These are phyloP conservation scores for Kodamaea lidongshanica DNA, from an alignment of 805 yeast species.

Conservation along the genomic window DNA sequence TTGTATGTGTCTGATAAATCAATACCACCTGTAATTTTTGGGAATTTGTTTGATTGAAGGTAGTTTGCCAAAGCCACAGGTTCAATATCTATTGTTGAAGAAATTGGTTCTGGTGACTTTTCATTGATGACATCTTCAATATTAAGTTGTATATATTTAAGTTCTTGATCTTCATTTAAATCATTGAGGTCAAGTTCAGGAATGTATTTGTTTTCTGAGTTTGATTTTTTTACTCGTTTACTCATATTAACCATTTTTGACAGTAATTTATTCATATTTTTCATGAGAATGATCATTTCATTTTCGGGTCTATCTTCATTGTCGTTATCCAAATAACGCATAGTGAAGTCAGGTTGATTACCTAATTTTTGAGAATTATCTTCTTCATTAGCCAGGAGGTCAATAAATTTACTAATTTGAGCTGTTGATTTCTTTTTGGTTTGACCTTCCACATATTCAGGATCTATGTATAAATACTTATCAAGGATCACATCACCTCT, in stretches of 20 bases:
- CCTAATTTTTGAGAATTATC: slow-evolving; percentile 76
- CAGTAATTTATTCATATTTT: slow-evolving; percentile 84
- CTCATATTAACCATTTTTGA: slow-evolving; percentile 60
- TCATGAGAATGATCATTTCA: slow-evolving; percentile 69
- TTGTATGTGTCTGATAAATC: slow-evolving; percentile 26
- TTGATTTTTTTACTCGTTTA: slow-evolving; percentile 18
- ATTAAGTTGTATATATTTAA: slow-evolving; percentile 49
- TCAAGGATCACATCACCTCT: slow-evolving; percentile 83
- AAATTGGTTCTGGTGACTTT: slow-evolving; percentile 21
- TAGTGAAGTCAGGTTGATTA: slow-evolving; percentile 81
- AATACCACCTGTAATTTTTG: slow-evolving; percentile 13
- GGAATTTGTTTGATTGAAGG: slow-evolving; percentile 14
- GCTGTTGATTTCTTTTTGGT: slow-evolving; percentile 9
- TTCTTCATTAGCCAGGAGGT: slow-evolving; percentile 72
- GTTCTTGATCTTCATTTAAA: slow-evolving; percentile 39
- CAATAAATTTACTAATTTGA: slow-evolving; percentile 64
- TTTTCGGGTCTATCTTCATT: slow-evolving; percentile 28
- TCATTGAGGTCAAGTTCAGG: slow-evolving; percentile 48
- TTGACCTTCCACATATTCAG: slow-evolving; percentile 34
- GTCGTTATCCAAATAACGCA: slow-evolving; percentile 50
- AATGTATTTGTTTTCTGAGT: slow-evolving; percentile 27
- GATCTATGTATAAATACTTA: slow-evolving; percentile 66
- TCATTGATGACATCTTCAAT: slow-evolving; percentile 27
- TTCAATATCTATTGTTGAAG: slow-evolving; percentile 16
- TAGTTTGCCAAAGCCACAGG: slow-evolving; percentile 14